Evolutionary conservation across 352 stramenopile genomes (phyloP).

Genomic region (Phytophthora sp.): DNA sequence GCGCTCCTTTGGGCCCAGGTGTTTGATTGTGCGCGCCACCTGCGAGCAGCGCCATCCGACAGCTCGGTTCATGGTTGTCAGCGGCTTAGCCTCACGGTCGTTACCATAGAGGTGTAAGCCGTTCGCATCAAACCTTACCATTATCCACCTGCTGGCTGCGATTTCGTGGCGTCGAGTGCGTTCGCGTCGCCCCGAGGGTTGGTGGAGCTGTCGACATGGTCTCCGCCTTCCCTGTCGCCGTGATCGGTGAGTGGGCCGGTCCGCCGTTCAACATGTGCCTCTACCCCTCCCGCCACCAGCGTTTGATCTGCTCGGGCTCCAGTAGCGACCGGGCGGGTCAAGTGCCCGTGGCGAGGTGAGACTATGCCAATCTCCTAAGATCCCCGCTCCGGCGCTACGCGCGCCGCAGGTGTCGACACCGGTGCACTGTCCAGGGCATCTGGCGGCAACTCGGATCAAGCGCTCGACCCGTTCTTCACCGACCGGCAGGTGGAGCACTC

Average conservation of each 20-base stretch:
- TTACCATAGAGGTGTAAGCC: slow-evolving; percentile 1
- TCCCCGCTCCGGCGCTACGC: slow-evolving; percentile 6
- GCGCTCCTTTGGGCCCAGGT: slow-evolving; percentile 15
- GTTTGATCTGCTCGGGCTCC: slow-evolving; percentile 28
- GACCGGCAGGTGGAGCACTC: not conserved
- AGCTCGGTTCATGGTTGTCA: slow-evolving; percentile 6
- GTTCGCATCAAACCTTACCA: not conserved
- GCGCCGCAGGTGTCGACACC: slow-evolving; percentile 6
- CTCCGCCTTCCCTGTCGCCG: too few species aligned
- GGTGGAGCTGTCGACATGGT: not conserved
- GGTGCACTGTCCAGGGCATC: slow-evolving; percentile 18
- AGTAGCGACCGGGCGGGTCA: slow-evolving; percentile 12
- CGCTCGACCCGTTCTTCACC: slow-evolving; percentile 24
- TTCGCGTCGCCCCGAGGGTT: not conserved
- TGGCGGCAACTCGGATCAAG: not conserved
- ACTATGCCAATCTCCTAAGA: slow-evolving; percentile 24
- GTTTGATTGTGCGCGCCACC: not conserved
- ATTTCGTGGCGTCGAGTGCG: not conserved
- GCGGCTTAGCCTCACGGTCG: slow-evolving; percentile 2
- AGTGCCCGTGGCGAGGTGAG: slow-evolving; percentile 3
- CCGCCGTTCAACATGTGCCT: slow-evolving; percentile 30
- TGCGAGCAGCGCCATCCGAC: slow-evolving; percentile 1
- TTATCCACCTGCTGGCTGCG: slow-evolving; percentile 15
- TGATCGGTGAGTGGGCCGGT: not conserved
- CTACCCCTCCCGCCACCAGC: slow-evolving; percentile 20